A percentile compares a stretch with the other conserved stretches of the same genome.
Evolutionary conservation across 116 monocot species (phyloP).

Genomic region (Papilionanthe hybrid): DNA sequence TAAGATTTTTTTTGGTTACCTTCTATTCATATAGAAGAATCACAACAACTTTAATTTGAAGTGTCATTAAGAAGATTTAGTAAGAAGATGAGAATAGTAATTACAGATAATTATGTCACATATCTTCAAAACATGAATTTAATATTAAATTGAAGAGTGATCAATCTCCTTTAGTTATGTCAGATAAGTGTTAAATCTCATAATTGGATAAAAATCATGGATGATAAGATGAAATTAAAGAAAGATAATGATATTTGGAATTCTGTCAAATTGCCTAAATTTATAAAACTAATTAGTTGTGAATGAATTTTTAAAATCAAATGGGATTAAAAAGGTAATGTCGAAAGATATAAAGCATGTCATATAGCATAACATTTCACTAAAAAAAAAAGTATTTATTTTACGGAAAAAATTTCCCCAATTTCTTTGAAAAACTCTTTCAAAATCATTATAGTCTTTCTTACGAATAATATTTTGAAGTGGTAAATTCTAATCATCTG

Average conservation of each 20-base stretch:
- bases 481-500: neutral
- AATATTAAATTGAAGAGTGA: neutral
- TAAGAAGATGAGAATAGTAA: neutral
- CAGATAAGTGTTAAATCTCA: too few species aligned
- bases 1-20: neutral
- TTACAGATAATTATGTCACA: neutral
- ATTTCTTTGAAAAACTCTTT: neutral
- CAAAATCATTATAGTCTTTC: too few species aligned
- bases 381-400: neutral
- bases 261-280: neutral
- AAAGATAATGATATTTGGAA: neutral
- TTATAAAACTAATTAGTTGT: neutral
- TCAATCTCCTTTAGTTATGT: too few species aligned
- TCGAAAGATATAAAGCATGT: neutral
- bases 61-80: neutral
- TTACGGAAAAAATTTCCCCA: neutral
- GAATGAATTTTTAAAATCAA: neutral
- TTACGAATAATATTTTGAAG: neutral
- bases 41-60: too few species aligned
- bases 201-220: too few species aligned
- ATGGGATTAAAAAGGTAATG: too few species aligned
- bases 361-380: neutral
- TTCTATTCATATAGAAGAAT: too few species aligned
- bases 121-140: neutral
- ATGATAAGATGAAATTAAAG: neutral